These are phyloP conservation scores for Barnettozyma vustinii DNA, from an alignment of 805 yeast species.

Conservation along the genomic window DNA sequence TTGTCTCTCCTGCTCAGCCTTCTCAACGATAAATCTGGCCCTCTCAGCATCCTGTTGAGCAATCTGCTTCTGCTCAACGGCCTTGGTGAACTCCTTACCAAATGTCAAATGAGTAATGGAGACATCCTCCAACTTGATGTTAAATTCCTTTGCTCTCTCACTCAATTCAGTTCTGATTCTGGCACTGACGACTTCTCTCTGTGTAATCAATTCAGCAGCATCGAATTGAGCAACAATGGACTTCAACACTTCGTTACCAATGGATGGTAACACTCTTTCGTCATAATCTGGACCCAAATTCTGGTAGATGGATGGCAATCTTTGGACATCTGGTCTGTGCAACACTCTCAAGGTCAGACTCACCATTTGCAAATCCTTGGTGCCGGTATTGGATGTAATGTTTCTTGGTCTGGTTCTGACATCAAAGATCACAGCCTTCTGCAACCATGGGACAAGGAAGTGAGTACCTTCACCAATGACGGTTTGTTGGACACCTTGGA, in stretches of 20 bases:
- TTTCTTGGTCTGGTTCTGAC: slow-evolving; percentile 94
- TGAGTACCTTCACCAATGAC: slow-evolving; percentile 97
- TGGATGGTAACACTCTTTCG: slow-evolving; percentile 87
- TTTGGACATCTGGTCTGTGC: slow-evolving; percentile 86
- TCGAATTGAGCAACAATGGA: slow-evolving; percentile 90
- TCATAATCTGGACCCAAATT: slow-evolving; percentile 91
- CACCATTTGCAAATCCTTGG: slow-evolving; percentile 95
- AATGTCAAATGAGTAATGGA: slow-evolving; percentile 97
- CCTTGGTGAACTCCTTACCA: slow-evolving; percentile 94
- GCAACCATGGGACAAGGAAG: slow-evolving; percentile 93
- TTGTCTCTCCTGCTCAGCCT: slow-evolving; percentile 95
- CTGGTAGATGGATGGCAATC: slow-evolving; percentile 84
- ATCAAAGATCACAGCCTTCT: slow-evolving; percentile 83
- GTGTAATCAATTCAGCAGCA: slow-evolving; percentile 95
- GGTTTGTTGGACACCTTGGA: slow-evolving; percentile 79
- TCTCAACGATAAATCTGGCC: slow-evolving; percentile 87
- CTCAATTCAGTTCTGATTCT: slow-evolving; percentile 83
- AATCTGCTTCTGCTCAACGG: slow-evolving; percentile 97
- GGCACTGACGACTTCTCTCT: slow-evolving; percentile 90
- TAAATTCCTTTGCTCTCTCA: slow-evolving; percentile 79
- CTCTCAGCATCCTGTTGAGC: slow-evolving; percentile 99
- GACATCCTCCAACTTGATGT: slow-evolving; percentile 91
- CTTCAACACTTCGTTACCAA: slow-evolving; percentile 87
- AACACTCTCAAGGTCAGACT: slow-evolving; percentile 87
- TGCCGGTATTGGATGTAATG: slow-evolving; percentile 91